phyloP scores from a whole-genome alignment of 345 rosid species.

The Gynandropsis gynandra region DNA sequence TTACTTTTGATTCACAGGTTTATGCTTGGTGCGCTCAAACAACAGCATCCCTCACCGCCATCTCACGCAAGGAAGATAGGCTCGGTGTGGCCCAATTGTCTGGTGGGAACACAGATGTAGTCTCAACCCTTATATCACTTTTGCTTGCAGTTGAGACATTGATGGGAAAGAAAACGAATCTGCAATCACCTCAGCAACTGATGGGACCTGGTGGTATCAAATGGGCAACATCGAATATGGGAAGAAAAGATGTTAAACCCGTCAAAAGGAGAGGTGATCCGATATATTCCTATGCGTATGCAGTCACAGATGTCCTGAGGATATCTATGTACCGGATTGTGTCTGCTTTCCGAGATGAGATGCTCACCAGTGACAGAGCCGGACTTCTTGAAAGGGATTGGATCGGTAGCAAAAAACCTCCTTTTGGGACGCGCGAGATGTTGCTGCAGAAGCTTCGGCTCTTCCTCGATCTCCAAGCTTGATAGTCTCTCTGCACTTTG shows the following conservation, averaged over 20 bases:
- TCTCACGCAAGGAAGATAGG: conserved; percentile 72
- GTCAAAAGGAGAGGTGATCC: conserved; percentile 46
- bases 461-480: conserved; percentile 71
- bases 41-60: conserved; percentile 56
- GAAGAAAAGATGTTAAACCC: conserved; percentile 48
- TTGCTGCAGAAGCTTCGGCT: conserved; percentile 60
- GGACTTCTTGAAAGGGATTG: conserved; percentile 78
- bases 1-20: conserved; percentile 33
- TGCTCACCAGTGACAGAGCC: conserved; percentile 53
- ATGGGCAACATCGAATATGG: conserved; percentile 53
- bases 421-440: conserved; percentile 57
- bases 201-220: conserved; percentile 64
- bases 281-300: conserved; percentile 51
- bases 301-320: conserved; percentile 64
- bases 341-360: conserved; percentile 65
- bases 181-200: conserved; percentile 55
- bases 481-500: too few relatives aligned
- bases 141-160: conserved; percentile 73
- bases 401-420: conserved; percentile 44
- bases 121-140: conserved; percentile 69
- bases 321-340: conserved; percentile 66
- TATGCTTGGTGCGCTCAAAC: conserved; percentile 80
- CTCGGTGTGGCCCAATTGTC: conserved; percentile 92
- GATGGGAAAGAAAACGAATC: conserved; percentile 72
- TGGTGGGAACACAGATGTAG: conserved; percentile 65